Conservation (phyloP, 768 basidiomycete species). For the Trametes cingulata region DNA sequence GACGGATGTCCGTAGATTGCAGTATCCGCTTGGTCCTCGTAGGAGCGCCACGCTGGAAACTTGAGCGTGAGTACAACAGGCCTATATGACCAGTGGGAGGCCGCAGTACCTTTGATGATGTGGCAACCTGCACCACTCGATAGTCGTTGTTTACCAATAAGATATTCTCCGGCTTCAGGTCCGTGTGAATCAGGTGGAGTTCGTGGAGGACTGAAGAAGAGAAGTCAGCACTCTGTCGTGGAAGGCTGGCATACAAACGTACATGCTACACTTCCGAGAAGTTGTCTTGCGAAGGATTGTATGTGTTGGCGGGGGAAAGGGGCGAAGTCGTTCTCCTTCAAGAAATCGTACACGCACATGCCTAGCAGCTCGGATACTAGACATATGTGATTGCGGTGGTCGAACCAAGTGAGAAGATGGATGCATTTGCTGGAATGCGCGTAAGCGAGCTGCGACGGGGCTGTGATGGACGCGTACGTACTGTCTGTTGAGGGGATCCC, state of each 20-base stretch:
- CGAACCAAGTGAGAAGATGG: conserved; percentile 91
- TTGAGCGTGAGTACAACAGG: conserved; percentile 12
- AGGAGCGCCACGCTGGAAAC: conserved; percentile 65
- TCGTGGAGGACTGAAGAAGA: conserved; percentile 77
- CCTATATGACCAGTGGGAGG: too few species aligned
- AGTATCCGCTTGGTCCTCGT: conserved; percentile 77
- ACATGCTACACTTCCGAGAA: conserved; percentile 94
- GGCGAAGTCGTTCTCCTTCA: conserved; percentile 96
- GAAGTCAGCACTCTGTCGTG: conserved; percentile 21
- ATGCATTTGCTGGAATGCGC: conserved; percentile 84
- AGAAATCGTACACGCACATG: conserved; percentile 98
- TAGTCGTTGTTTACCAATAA: conserved; percentile 86
- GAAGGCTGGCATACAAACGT: conserved; percentile 37
- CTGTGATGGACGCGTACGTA: conserved; percentile 44
- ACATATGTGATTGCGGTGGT: conserved; percentile 97
- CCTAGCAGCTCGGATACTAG: conserved; percentile 94
- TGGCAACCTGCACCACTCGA: conserved; percentile 56
- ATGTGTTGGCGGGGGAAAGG: conserved; percentile 97
- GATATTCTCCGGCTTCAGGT: conserved; percentile 99
- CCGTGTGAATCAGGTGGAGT: conserved; percentile 91
- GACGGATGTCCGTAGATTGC: conserved; percentile 84
- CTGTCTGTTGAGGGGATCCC: conserved; percentile 88
- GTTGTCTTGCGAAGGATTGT: conserved; percentile 90
- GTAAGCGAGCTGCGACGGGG: conserved; percentile 20
- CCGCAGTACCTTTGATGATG: conserved; percentile 60